These are phyloP conservation scores for Stephania japonica DNA, from an alignment of 164 flowering plant species.

Conservation along the genomic window DNA sequence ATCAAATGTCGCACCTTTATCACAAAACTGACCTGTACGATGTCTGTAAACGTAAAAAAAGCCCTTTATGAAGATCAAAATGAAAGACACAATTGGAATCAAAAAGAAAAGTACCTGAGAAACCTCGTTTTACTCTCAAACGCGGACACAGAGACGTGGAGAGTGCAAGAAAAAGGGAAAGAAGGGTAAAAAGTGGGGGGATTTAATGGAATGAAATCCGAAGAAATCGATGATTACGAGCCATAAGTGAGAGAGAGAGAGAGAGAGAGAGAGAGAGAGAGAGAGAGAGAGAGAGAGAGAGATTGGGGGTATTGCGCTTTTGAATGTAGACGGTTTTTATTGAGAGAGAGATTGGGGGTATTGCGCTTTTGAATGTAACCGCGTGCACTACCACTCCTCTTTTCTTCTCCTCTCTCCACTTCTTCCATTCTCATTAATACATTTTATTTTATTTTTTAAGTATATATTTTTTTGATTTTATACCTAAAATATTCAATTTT, in stretches of 20 bases:
- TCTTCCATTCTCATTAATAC: too few species aligned
- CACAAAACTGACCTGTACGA: background rate
- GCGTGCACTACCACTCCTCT: too few species aligned
- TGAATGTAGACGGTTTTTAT: slow-evolving; percentile 1
- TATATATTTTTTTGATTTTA: too few species aligned
- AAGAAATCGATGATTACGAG: background rate
- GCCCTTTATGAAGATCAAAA: background rate
- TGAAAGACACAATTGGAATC: background rate
- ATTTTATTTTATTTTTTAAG: too few species aligned
- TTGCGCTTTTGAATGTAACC: slow-evolving; percentile 3
- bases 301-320: background rate
- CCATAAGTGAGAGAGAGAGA: background rate
- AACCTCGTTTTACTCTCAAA: background rate
- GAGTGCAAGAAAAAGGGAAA: too few species aligned
- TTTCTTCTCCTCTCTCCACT: too few species aligned
- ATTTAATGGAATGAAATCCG: background rate
- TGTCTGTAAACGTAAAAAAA: background rate
- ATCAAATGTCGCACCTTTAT: background rate
- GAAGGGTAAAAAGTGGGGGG: background rate
- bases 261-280: too few species aligned
- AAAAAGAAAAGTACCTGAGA: background rate
- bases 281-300: too few species aligned
- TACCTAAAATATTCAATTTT: too few species aligned
- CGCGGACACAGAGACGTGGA: background rate
- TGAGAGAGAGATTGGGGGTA: too few species aligned